Percentiles rank a stretch among this genome's conserved stretches.
These are phyloP conservation scores for Tephrocybe sp. DNA, from an alignment of 768 basidiomycete species.

Conservation along the genomic window DNA sequence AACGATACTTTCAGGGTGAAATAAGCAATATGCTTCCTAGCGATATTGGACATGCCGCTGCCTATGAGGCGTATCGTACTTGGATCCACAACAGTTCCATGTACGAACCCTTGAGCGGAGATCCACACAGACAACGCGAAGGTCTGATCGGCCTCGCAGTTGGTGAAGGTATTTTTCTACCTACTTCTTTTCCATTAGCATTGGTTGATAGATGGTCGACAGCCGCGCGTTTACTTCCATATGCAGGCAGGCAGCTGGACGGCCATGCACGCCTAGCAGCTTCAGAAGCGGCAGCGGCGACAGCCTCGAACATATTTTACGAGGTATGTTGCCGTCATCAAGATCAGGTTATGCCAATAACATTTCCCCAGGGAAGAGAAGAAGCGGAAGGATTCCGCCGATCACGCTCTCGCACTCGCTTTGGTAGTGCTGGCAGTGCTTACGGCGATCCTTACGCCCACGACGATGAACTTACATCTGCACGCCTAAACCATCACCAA, in stretches of 20 bases:
- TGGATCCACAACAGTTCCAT: constrained; percentile 61
- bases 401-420: constrained; percentile 33
- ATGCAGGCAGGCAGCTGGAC: constrained; percentile 43
- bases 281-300: constrained; percentile 67
- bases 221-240: constrained; percentile 62
- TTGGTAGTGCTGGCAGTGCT: constrained; percentile 13
- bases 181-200: not conserved
- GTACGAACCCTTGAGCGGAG: constrained; percentile 55
- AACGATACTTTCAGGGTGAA: constrained; percentile 41
- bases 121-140: constrained; percentile 64
- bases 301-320: constrained; percentile 60
- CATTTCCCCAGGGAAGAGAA: constrained; percentile 29
- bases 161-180: constrained; percentile 56
- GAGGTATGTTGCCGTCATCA: constrained; percentile 34
- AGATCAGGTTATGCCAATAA: not conserved
- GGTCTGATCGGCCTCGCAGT: constrained; percentile 66
- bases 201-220: constrained; percentile 8
- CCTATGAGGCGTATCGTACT: constrained; percentile 72
- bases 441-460: constrained; percentile 40
- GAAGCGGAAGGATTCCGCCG: constrained; percentile 25
- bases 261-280: constrained; percentile 48
- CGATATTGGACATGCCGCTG: constrained; percentile 76
- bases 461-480: constrained; percentile 32
- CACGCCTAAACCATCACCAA: constrained; percentile 15
- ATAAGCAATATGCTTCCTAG: constrained; percentile 49